phyloP scores from a whole-genome alignment of 2,329 filamentous ascomycete species.

The Aspergillus ruber region DNA sequence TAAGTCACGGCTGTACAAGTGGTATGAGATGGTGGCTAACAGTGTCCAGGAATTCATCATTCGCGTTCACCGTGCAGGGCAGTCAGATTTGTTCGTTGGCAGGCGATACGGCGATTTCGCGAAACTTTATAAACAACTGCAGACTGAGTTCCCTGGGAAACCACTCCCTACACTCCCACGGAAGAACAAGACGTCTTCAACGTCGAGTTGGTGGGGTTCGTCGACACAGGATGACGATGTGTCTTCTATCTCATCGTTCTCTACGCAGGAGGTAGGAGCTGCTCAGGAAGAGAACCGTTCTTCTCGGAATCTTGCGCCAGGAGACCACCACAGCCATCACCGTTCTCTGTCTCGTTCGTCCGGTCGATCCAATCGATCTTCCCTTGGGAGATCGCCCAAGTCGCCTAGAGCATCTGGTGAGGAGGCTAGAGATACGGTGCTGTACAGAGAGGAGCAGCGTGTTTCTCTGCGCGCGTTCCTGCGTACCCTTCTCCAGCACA shows the following conservation, averaged over 20 bases:
- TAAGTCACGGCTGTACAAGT: constrained; percentile 39
- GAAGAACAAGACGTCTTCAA: constrained; percentile 76
- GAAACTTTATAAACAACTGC: constrained; percentile 69
- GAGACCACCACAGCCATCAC: constrained; percentile 17
- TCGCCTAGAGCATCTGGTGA: constrained; percentile 39
- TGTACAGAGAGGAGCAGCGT: constrained; percentile 84
- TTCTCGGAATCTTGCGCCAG: constrained; percentile 26
- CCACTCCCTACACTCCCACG: constrained; percentile 77
- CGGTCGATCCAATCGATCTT: neutral
- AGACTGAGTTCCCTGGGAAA: constrained; percentile 83
- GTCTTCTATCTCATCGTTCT: constrained; percentile 71
- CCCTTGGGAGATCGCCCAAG: constrained; percentile 14
- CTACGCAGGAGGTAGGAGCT: constrained; percentile 55
- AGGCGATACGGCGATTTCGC: constrained; percentile 85
- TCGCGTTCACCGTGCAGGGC: constrained; percentile 70
- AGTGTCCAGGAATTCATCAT: constrained; percentile 71
- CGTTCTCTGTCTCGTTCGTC: constrained; percentile 21
- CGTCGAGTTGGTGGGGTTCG: constrained; percentile 52
- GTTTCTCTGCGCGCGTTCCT: constrained; percentile 87
- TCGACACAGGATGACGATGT: constrained; percentile 59
- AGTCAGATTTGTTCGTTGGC: constrained; percentile 71
- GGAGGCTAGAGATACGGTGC: constrained; percentile 41
- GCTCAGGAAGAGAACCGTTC: constrained; percentile 31
- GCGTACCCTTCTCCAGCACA: constrained; percentile 77
- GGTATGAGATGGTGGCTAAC: neutral